These are phyloP conservation scores for Knufia fluminis DNA, from an alignment of 2,329 filamentous ascomycete species.

Conservation along the genomic window DNA sequence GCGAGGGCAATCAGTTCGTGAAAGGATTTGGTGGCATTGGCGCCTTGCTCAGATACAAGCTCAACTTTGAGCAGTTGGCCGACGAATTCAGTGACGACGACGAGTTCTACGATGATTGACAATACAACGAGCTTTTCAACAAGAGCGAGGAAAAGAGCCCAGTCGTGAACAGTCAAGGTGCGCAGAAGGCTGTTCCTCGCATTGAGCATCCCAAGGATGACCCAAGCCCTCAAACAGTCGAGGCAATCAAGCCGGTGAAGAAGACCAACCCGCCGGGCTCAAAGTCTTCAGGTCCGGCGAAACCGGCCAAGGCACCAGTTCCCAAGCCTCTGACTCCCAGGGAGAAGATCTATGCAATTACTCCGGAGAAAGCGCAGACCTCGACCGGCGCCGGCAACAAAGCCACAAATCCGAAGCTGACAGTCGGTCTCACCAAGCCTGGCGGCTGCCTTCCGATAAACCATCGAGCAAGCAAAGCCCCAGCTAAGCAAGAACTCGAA, in stretches of 20 bases:
- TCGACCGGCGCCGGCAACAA: neutral
- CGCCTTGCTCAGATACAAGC: conserved; percentile 95
- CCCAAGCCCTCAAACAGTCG: neutral
- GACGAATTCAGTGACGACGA: conserved; percentile 83
- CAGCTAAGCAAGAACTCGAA: conserved; percentile 20
- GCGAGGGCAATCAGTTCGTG: conserved; percentile 98
- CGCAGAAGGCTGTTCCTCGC: conserved; percentile 45
- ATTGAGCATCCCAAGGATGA: conserved; percentile 13
- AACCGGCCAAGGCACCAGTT: neutral
- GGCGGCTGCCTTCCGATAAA: conserved; percentile 7
- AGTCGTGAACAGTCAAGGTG: conserved; percentile 43
- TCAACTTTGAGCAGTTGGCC: conserved; percentile 98
- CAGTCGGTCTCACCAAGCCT: neutral
- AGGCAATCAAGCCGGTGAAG: neutral
- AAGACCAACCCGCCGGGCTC: neutral
- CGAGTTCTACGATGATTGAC: conserved; percentile 69
- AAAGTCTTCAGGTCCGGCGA: neutral
- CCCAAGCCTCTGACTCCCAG: conserved; percentile 7
- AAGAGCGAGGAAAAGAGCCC: conserved; percentile 71
- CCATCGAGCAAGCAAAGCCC: conserved; percentile 18
- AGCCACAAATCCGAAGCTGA: neutral
- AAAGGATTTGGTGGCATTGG: conserved; percentile 99
- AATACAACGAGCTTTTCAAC: conserved; percentile 18
- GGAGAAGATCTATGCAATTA: conserved; percentile 7
- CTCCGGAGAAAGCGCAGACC: neutral